Conservation (phyloP, 768 basidiomycete genomes). For the Neoboletus brunneissimus region DNA sequence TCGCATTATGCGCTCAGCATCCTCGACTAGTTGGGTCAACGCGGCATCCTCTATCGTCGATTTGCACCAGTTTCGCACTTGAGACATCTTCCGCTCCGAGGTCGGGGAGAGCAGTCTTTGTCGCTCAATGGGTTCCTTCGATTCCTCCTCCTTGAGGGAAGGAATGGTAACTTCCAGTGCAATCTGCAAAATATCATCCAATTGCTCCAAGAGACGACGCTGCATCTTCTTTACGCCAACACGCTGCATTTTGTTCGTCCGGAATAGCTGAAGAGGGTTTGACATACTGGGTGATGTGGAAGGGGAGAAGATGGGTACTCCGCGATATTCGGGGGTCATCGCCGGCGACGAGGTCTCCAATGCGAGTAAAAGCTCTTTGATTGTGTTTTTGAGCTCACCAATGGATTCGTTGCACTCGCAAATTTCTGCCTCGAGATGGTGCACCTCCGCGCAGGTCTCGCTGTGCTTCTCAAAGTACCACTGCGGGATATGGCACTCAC, state of each 20-base stretch:
- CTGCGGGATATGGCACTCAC: constrained; percentile 93
- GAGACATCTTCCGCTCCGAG: constrained; percentile 83
- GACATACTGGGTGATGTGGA: constrained; percentile 68
- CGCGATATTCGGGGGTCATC: constrained; percentile 76
- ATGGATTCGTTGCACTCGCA: constrained; percentile 92
- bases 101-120: constrained; percentile 86
- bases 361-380: constrained; percentile 70
- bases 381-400: constrained; percentile 79
- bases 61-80: constrained; percentile 82
- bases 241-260: constrained; percentile 73
- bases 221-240: constrained; percentile 80
- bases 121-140: constrained; percentile 87
- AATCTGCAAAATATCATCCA: constrained; percentile 80
- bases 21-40: constrained; percentile 76
- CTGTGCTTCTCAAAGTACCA: constrained; percentile 99
- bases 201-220: constrained; percentile 75
- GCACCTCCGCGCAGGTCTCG: constrained; percentile 96
- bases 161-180: constrained; percentile 84
- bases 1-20: constrained; percentile 85
- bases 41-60: constrained; percentile 85
- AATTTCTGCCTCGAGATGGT: constrained; percentile 94
- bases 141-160: constrained; percentile 86
- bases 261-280: constrained; percentile 76
- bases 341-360: constrained; percentile 74
- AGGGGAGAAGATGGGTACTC: constrained; percentile 78